These are phyloP conservation scores for Pyrenula massariospora DNA, from an alignment of 495 filamentous ascomycete genomes.

Conservation along the genomic window DNA sequence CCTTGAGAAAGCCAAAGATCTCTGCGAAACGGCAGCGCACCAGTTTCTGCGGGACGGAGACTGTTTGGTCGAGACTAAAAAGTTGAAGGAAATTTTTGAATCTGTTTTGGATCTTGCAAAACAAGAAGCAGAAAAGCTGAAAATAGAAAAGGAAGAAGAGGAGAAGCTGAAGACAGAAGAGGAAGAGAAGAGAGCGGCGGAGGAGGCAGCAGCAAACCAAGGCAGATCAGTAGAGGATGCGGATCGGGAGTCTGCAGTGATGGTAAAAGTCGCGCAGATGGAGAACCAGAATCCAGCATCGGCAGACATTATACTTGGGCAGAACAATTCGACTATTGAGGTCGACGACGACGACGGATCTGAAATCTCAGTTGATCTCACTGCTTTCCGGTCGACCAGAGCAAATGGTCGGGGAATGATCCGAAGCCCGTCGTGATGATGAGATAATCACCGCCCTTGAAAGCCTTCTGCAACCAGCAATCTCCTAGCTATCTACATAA, in stretches of 20 bases:
- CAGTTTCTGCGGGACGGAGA: conserved; percentile 77
- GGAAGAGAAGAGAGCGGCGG: conserved; percentile 4
- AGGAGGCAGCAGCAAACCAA: conserved; percentile 7
- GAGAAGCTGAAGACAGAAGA: conserved; percentile 11
- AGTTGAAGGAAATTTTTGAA: conserved; percentile 46
- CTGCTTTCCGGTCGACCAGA: conserved; percentile 27
- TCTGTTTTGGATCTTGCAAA: conserved; percentile 25
- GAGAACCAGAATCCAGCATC: conserved; percentile 6
- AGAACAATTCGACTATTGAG: neutral
- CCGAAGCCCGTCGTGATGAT: neutral
- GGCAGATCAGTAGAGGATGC: neutral
- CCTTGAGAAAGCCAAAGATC: conserved; percentile 63
- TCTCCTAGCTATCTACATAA: too few species aligned
- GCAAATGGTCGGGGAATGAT: neutral
- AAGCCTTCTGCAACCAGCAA: too few species aligned
- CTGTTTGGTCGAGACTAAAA: conserved; percentile 59
- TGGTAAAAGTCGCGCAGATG: conserved; percentile 3
- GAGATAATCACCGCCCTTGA: too few species aligned
- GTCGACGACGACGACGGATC: conserved; percentile 34
- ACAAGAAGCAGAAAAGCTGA: conserved; percentile 27
- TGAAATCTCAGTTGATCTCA: conserved; percentile 28
- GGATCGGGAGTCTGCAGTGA: conserved; percentile 6
- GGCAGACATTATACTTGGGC: neutral
- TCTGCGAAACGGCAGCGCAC: conserved; percentile 78
- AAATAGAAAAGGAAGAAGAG: conserved; percentile 21